A percentile compares a stretch with the other conserved stretches of the same genome.
These are phyloP conservation scores for Gaeumannomyces sp. DNA, from an alignment of 2,329 filamentous ascomycete species.

Conservation along the genomic window DNA sequence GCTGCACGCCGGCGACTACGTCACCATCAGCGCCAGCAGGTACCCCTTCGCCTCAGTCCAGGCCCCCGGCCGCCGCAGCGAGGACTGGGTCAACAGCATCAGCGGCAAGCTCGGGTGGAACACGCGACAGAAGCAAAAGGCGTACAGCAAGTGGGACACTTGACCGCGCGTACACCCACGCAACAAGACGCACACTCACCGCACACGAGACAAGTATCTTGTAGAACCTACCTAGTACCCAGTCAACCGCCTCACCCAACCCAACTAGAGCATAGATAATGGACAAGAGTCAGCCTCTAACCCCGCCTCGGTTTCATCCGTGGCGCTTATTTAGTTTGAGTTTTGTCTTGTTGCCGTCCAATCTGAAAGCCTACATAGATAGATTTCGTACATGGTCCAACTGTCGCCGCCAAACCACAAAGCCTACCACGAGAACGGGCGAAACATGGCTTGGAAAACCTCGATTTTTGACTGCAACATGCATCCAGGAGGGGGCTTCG, in stretches of 20 bases:
- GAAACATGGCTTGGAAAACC: no score
- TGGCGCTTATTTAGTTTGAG: not conserved
- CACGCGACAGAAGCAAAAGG: conserved; percentile 70
- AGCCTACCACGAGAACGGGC: no score
- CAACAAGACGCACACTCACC: not conserved
- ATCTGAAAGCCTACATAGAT: not conserved
- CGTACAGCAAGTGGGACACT: conserved; percentile 41
- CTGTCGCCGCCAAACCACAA: no score
- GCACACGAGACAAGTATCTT: not conserved
- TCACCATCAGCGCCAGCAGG: conserved; percentile 73
- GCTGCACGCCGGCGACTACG: conserved; percentile 71
- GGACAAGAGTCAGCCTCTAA: not conserved
- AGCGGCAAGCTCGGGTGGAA: conserved; percentile 77
- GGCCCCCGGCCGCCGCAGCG: conserved; percentile 59
- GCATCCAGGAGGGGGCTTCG: no score
- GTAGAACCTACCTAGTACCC: not conserved
- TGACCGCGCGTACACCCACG: not conserved
- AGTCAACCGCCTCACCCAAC: not conserved
- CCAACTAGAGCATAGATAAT: not conserved
- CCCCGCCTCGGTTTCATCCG: not conserved
- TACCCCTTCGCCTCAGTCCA: conserved; percentile 77
- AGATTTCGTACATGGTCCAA: no score
- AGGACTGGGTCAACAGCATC: conserved; percentile 80
- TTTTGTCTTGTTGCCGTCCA: not conserved
- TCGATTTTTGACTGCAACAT: no score